Evolutionary conservation across 768 basidiomycete genomes (phyloP).

Genomic region (Russula earlei): DNA sequence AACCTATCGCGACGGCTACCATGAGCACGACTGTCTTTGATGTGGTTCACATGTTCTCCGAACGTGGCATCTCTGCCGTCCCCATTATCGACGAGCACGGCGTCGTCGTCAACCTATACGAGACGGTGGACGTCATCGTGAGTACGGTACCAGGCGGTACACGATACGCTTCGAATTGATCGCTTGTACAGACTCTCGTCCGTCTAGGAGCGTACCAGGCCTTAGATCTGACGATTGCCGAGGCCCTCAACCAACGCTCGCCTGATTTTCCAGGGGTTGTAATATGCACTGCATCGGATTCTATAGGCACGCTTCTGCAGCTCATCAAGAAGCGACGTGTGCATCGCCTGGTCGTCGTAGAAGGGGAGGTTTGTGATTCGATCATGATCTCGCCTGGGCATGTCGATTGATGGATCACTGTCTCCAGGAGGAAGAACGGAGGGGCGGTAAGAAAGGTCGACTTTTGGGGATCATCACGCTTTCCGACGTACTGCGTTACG

Average conservation of each 20-base stretch:
- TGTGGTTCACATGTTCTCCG: conserved; percentile 97
- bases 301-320: conserved; percentile 80
- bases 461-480: conserved; percentile 82
- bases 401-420: neutral
- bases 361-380: conserved; percentile 58
- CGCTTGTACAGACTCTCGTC: conserved; percentile 67
- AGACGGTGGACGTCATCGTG: conserved; percentile 98
- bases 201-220: conserved; percentile 90
- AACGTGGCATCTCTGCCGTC: conserved; percentile 90
- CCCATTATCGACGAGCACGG: conserved; percentile 92
- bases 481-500: conserved; percentile 78
- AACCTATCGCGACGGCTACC: conserved; percentile 88
- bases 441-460: conserved; percentile 73
- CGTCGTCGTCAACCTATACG: conserved; percentile 91
- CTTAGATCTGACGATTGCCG: conserved; percentile 87
- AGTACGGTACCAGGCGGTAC: conserved; percentile 24
- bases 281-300: conserved; percentile 88
- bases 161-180: neutral
- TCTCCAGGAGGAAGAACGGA: conserved; percentile 64
- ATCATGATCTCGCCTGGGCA: neutral
- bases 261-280: conserved; percentile 96
- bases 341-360: conserved; percentile 91
- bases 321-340: conserved; percentile 90
- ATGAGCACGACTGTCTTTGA: conserved; percentile 91
- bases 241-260: conserved; percentile 86